A percentile compares a stretch with the other conserved stretches of the same genome.
These are phyloP conservation scores for Tephrocybe sp. DNA, from an alignment of 768 basidiomycete species.

Conservation along the genomic window DNA sequence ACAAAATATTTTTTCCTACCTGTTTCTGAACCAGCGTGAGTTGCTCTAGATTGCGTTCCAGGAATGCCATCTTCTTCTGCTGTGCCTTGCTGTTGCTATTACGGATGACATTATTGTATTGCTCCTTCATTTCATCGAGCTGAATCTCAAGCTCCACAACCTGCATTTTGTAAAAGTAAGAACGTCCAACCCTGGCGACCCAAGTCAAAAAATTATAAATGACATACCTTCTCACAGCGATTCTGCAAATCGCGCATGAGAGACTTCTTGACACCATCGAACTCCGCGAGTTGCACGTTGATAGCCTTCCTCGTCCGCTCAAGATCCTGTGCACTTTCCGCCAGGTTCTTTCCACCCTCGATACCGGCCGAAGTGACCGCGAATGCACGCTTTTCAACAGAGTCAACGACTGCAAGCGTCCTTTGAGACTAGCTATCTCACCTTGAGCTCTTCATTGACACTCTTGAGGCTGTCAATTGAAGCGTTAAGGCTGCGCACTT, in stretches of 20 bases:
- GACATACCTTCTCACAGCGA: slow-evolving; percentile 92
- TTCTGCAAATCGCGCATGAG: slow-evolving; percentile 99
- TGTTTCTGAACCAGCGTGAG: slow-evolving; percentile 96
- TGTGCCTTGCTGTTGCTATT: slow-evolving; percentile 99
- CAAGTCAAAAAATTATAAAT: slow-evolving; percentile 1
- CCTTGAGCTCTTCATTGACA: slow-evolving; percentile 98
- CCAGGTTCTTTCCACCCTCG: slow-evolving; percentile 95
- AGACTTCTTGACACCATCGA: slow-evolving; percentile 98
- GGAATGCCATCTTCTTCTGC: slow-evolving; percentile 98
- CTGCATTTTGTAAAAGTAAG: slow-evolving; percentile 36
- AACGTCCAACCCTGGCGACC: slow-evolving; percentile 17
- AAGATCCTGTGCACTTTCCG: slow-evolving; percentile 95
- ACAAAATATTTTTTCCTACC: slow-evolving; percentile 36
- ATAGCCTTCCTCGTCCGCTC: slow-evolving; percentile 96
- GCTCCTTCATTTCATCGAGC: slow-evolving; percentile 96
- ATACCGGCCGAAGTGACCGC: slow-evolving; percentile 96
- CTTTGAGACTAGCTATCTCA: slow-evolving; percentile 26
- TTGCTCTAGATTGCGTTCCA: slow-evolving; percentile 95
- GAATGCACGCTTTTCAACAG: slow-evolving; percentile 75
- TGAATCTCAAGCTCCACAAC: slow-evolving; percentile 99
- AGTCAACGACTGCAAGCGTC: slow-evolving; percentile 11
- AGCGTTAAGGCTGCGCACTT: slow-evolving; percentile 79
- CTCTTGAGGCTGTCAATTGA: slow-evolving; percentile 92
- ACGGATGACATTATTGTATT: slow-evolving; percentile 97
- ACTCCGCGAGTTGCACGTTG: slow-evolving; percentile 97